These are phyloP conservation scores for Geotrichum reessii DNA, from an alignment of 1,139 yeast genomes.

Conservation along the genomic window DNA sequence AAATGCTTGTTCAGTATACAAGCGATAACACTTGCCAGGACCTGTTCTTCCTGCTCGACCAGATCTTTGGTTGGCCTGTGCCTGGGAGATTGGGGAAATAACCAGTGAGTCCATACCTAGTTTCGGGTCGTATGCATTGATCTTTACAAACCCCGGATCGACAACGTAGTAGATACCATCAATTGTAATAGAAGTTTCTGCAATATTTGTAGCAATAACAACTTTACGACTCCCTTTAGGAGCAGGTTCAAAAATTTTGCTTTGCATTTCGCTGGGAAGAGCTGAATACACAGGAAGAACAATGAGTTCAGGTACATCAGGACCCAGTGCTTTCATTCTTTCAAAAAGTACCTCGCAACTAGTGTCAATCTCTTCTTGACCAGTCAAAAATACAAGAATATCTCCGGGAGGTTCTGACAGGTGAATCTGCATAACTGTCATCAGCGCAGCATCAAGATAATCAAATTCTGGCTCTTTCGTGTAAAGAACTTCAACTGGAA, in stretches of 20 bases:
- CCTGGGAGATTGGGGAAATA: slow-evolving; percentile 72
- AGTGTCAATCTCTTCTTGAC: slow-evolving; percentile 90
- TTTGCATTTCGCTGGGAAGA: slow-evolving; percentile 69
- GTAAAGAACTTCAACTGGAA: slow-evolving; percentile 76
- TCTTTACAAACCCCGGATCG: slow-evolving; percentile 76
- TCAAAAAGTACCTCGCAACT: slow-evolving; percentile 71
- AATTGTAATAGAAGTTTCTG: slow-evolving; percentile 75
- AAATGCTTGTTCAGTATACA: slow-evolving; percentile 66
- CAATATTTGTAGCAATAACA: slow-evolving; percentile 72
- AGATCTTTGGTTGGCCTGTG: slow-evolving; percentile 76
- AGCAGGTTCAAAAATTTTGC: slow-evolving; percentile 66
- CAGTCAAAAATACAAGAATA: slow-evolving; percentile 77
- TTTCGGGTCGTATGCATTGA: slow-evolving; percentile 69
- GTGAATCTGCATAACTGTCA: slow-evolving; percentile 78
- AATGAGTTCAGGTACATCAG: slow-evolving; percentile 57
- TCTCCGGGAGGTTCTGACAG: slow-evolving; percentile 74
- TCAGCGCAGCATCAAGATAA: slow-evolving; percentile 74
- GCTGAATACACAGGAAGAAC: slow-evolving; percentile 86
- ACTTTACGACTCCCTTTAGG: slow-evolving; percentile 68
- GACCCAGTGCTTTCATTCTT: slow-evolving; percentile 61
- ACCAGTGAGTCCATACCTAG: slow-evolving; percentile 71
- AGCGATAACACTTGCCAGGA: slow-evolving; percentile 72
- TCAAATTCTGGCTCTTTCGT: slow-evolving; percentile 80
- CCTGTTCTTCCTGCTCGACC: slow-evolving; percentile 89
- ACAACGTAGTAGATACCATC: slow-evolving; percentile 73